Evolutionary conservation across 2,329 filamentous ascomycete species (phyloP), one percentile per base, ranked within the genome.

Genomic region (Verticillium nonalfalfae): DNA sequence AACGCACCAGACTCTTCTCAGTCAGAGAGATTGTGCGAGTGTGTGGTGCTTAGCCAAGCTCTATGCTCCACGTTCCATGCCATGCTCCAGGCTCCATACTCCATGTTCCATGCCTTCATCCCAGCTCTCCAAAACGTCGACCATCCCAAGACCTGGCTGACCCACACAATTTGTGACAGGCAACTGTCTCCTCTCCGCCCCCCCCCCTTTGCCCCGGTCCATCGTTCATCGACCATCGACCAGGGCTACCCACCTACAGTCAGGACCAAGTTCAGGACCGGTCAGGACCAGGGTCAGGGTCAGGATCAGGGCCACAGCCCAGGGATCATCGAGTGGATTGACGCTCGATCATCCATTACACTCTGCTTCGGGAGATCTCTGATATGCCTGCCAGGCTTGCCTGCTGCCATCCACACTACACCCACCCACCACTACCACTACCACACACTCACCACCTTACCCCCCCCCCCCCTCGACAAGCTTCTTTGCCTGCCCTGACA

Each of bases 141-240:
- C 40, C 40, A 50, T 58, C 57, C 57, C 40, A 58, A 39, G 57
- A 72, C 73, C 68, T 61, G 62, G 64, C 66, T 64, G 79, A 77
- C 78, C 80, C 80, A 82, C 79, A 74, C 74, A 81, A 79, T 81
- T 80, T 82, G 79, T 82, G 79, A 82, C 79, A 81, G 76, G 75
- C 79, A 74, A 73, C 75, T 72, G 71, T 76, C 66, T 36, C 55
- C 36, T 7, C 33, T 4, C 33, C 21, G n/a, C n/a, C n/a, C 15
- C 33, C 13, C 18, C 55, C 33, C 55, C 31, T 26, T 14, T 15
- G 13, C 18, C 55, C 33, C 55, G 13, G 33, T 38, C 55, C 31
- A 35, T 50, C 40, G 40, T 50, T 26, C 31, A 34, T 64, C 63
- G 59, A 59, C 72, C 31, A 34, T 64, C 63, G 59, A 59, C 72